These are phyloP conservation scores for Trifolium repens DNA, from an alignment of 306 rosid species.

Conservation along the genomic window DNA sequence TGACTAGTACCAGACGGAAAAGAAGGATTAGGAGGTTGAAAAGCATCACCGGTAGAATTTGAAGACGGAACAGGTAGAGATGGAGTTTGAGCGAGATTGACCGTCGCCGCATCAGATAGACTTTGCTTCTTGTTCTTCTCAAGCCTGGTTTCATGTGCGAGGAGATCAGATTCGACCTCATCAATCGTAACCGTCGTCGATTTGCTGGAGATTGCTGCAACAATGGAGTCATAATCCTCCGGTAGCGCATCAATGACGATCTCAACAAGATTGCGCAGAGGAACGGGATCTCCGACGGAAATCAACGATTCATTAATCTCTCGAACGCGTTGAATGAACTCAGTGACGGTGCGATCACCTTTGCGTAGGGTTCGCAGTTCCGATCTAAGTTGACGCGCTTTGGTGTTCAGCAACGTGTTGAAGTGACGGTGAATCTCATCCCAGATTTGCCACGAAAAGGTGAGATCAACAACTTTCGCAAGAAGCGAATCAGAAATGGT, in stretches of 20 bases:
- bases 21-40: no score
- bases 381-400: background rate
- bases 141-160: no score
- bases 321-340: background rate
- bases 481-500: no score
- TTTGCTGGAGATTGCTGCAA: background rate
- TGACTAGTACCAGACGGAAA: no score
- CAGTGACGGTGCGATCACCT: background rate
- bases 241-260: background rate
- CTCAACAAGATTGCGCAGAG: background rate
- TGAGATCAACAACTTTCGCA: no score
- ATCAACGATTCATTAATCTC: background rate
- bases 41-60: no score
- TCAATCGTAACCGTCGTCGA: background rate
- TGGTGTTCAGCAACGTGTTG: no score
- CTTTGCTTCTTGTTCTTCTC: background rate
- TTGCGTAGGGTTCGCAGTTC: background rate
- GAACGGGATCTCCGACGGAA: background rate
- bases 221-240: background rate
- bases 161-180: background rate
- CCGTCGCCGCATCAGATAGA: fast-evolving
- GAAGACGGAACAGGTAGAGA: no score
- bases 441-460: no score
- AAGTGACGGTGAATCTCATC: no score
- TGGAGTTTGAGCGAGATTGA: no score